Base-by-base conservation (phyloP, 2,329 filamentous ascomycete genomes). In the Hypoxylon sp. region DNA sequence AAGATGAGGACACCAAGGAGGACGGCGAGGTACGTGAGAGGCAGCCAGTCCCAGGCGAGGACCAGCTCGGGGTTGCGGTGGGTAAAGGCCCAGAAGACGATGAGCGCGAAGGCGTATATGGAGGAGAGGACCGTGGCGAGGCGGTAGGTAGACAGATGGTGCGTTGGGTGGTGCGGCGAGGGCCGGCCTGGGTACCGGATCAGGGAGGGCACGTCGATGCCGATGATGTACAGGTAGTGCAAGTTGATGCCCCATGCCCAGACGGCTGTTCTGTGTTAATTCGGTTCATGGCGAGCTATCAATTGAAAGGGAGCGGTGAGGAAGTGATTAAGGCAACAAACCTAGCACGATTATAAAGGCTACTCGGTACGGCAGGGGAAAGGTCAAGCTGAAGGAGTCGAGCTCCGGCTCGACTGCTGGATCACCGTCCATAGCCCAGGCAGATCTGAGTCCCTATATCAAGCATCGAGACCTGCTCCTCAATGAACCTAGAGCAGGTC, bases 201-300 rank as follows among this genome's bases (percentile, higher is more conserved):
- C 62, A 98, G 85, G 30, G 89, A 85, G 19, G 93, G 92, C 59
- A 97, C 92, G 79, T 97, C 93, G 81, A 99, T 96, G 77, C 91
- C 91, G 74, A 89, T 84, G 63, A 88, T 81, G 74, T 90, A 85
- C 65, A 98, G 89, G 81, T 93, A 94, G 77, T 97, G 94, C 41
- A 98, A 88, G 81, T 97, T 98, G 73, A 91, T 80, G 70, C 91
- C 94, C 94, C 95, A 99, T 77, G 93, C 94, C 95, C 95, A 98
- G 75, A 97, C 90, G 72, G 93, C 94, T 96, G 71, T 65, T 69
- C 3, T 16, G 63, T 54, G 23, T 34, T 16, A 54, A 47, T 51
- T 57, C 48, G 48, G 41, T 32, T 14, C n/a, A 12, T 8, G 5
- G 46, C 29, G 27, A 47, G 19, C 9, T 2, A 19, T 51, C n/a